These are phyloP conservation scores for Simplicillium sp. DNA, from an alignment of 2,329 filamentous ascomycete species.

Conservation along the genomic window DNA sequence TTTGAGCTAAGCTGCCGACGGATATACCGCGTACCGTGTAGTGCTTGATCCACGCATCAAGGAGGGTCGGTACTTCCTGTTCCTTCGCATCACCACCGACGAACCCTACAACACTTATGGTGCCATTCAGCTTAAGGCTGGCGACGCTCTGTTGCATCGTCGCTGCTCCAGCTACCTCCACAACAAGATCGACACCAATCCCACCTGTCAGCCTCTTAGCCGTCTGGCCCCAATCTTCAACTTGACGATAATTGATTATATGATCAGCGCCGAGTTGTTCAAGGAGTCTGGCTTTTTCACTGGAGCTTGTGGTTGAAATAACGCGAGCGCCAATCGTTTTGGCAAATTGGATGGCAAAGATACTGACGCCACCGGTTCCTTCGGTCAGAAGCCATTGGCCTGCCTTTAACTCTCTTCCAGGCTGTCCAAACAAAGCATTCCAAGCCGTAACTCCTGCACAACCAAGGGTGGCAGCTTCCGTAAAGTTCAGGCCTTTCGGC, in stretches of 20 bases:
- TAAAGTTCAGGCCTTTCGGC: conserved; percentile 36
- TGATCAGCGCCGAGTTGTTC: conserved; percentile 29
- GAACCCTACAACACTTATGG: conserved; percentile 26
- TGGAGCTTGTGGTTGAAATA: conserved; percentile 29
- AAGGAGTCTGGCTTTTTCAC: conserved; percentile 23
- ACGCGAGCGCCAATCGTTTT: conserved; percentile 28
- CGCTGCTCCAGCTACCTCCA: conserved; percentile 30
- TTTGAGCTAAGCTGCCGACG: conserved; percentile 26
- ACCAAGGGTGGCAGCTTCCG: conserved; percentile 37
- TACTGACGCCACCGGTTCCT: conserved; percentile 31
- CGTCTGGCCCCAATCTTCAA: conserved; percentile 25
- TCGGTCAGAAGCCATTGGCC: conserved; percentile 29
- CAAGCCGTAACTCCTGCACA: conserved; percentile 47
- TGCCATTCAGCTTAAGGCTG: conserved; percentile 28
- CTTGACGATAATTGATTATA: conserved; percentile 32
- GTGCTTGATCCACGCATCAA: conserved; percentile 7
- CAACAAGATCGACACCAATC: conserved; percentile 28
- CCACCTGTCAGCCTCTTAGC: conserved; percentile 24
- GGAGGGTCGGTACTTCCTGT: conserved; percentile 9
- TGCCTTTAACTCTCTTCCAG: conserved; percentile 21
- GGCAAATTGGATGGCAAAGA: conserved; percentile 31
- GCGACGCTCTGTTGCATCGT: conserved; percentile 29
- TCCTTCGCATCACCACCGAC: conserved; percentile 9
- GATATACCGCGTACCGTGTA: conserved; percentile 27
- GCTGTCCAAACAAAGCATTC: conserved; percentile 45